Evolutionary conservation across 2,329 filamentous ascomycete species (phyloP).

Genomic region (Colletotrichum spaethianum): DNA sequence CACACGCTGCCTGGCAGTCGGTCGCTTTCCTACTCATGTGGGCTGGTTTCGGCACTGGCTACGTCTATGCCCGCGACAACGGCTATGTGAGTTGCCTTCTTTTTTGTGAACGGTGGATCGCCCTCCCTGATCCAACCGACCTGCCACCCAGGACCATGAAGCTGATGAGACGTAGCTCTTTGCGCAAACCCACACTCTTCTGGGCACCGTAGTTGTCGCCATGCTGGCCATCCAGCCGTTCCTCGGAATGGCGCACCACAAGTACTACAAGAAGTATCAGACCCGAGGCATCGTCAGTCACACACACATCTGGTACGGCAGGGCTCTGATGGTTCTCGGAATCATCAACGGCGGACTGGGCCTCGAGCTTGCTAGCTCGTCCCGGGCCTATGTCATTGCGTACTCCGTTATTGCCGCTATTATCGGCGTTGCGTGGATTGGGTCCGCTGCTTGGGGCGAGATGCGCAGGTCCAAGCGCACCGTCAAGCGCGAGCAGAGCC

Average conservation of each 20-base stretch:
- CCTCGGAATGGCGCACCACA: slow-evolving; percentile 72
- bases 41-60: slow-evolving; percentile 71
- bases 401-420: slow-evolving; percentile 71
- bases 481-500: slow-evolving; percentile 38
- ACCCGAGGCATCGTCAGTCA: slow-evolving; percentile 67
- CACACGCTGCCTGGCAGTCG: slow-evolving; percentile 71
- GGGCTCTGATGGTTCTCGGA: slow-evolving; percentile 69
- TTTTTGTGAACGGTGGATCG: slow-evolving; percentile 5
- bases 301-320: slow-evolving; percentile 74
- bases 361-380: slow-evolving; percentile 62
- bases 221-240: slow-evolving; percentile 71
- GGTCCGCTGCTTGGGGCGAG: slow-evolving; percentile 41
- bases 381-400: slow-evolving; percentile 60
- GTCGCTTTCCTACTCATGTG: slow-evolving; percentile 71
- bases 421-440: slow-evolving; percentile 61
- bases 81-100: slow-evolving; percentile 56
- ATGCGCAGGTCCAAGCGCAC: slow-evolving; percentile 23
- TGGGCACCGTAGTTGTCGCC: slow-evolving; percentile 69
- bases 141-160: neutral
- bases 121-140: neutral
- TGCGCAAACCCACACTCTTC: slow-evolving; percentile 65
- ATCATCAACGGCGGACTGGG: slow-evolving; percentile 76
- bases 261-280: slow-evolving; percentile 63
- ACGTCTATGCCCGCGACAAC: slow-evolving; percentile 60
- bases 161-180: slow-evolving; percentile 60